Base-by-base conservation (phyloP, 352 stramenopile genomes). In the Pythium scleroteichum region DNA sequence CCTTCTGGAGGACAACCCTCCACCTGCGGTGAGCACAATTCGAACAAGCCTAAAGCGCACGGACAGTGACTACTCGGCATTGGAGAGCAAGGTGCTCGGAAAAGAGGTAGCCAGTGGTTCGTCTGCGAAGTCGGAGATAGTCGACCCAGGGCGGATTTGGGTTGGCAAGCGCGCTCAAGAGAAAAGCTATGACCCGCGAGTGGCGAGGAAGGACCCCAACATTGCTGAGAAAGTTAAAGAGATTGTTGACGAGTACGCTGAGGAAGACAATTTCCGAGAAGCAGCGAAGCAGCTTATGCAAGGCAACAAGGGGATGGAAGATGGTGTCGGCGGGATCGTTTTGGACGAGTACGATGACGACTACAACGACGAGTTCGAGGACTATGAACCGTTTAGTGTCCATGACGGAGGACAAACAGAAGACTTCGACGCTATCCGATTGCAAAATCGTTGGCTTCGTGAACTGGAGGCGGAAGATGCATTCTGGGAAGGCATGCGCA, bases 361-460 rank as follows among this genome's bases (percentile, higher is more conserved):
- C 54, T 94, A 92, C 71, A 92, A 91, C 56, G 85, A 94, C 56
- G 85, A 94, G 59, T 88, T 90, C 48, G 85, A 90, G 20, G 85
- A 94, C 54, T 91, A 90, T 46, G 79, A 72, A 39, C 65, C 65
- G 1, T 72, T 72, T 29, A 68, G 65, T 39, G 65, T 72, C 42
- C 65, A 72, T 33, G 65, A 72, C 40, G 53, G 65, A 13, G 65
- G 65, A 10, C 53, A 65, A n/a, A 22, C 26, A 4, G 69, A 72
- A 12, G 71, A 75, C 29, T 64, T 67, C 16, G 71, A 78, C 44
- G 64, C 69, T 13, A 71, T 78, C 47, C 69, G 64, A 1, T 63
- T 33, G 23, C 65, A 71, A 17, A 78, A 78, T 51, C 62, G 67
- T 12, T 52, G 59, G 0, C 19, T 76, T 29, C 66, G 71, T 22